Evolutionary conservation across 495 filamentous ascomycete genomes (phyloP).

Genomic region (Penicillium diatomitis): DNA sequence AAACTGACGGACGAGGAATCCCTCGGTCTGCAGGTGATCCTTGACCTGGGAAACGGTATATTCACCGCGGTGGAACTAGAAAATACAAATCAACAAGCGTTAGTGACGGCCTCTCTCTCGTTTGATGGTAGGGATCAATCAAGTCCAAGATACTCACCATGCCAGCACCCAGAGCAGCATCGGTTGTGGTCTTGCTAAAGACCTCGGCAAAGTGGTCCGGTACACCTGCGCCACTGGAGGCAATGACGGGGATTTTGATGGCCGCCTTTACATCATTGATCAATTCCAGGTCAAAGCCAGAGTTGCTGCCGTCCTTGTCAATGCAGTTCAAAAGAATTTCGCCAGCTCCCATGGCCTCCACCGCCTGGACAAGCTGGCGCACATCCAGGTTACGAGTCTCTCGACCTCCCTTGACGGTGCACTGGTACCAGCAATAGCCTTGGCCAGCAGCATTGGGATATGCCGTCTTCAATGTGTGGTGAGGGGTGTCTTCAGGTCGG

Average conservation of each 20-base stretch:
- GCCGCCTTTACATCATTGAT: conserved; percentile 77
- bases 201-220: conserved; percentile 88
- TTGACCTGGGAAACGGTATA: conserved; percentile 96
- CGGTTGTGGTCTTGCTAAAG: conserved; percentile 73
- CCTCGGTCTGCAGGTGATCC: conserved; percentile 59
- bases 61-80: conserved; percentile 82
- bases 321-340: conserved; percentile 97
- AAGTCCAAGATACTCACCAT: conserved; percentile 51
- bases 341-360: conserved; percentile 92
- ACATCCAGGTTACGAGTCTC: conserved; percentile 90
- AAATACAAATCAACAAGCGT: background rate
- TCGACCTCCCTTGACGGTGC: conserved; percentile 89
- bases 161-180: conserved; percentile 89
- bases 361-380: conserved; percentile 72
- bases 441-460: conserved; percentile 68
- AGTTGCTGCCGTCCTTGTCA: conserved; percentile 91
- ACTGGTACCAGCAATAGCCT: conserved; percentile 90
- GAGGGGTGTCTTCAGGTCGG: conserved; percentile 58
- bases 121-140: too few species aligned
- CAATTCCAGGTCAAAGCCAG: conserved; percentile 89
- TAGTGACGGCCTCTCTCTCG: conserved; percentile 3
- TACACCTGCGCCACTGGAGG: conserved; percentile 85
- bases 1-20: conserved; percentile 65
- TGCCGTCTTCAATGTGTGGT: conserved; percentile 66
- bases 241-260: conserved; percentile 87